Base-by-base conservation (phyloP, 2,329 filamentous ascomycete genomes). In the Colletotrichum orbiculare region DNA sequence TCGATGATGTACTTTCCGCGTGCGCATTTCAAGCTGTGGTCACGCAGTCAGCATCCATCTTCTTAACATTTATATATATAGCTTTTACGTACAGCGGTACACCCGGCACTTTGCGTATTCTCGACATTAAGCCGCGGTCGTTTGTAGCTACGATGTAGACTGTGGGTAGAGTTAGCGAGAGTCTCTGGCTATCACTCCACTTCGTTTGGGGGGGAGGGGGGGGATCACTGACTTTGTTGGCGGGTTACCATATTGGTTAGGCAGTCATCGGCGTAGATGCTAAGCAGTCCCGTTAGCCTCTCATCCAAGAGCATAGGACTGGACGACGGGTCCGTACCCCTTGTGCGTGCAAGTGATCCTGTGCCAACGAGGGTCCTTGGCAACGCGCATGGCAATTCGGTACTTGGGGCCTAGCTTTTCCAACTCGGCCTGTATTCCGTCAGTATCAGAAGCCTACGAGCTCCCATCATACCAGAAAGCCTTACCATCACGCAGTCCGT, bases 1-100 rank as follows among this genome's bases (percentile, higher is more conserved):
- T 98, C 96, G 73, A 99, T 96, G 52, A 95, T 90, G 78, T 97
- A 98, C 79, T 97, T 97, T 49, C 92, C 93, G 73, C 92, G 87
- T 6, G 91, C 92, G 35, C 96, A 93, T 73, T 89, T 93, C 83
- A 97, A 85, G 71, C 92, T 88, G 34, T 90, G 90, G 62, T 63
- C 12, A 69, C 69, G 70, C 84, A 60, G 87, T 85, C 2, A 85
- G 85, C 11, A 12, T 15, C n/a, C 39, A 42, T 35, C 25, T 15
- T 1, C 48, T 25, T 25, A 25, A 25, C 25, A 25, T 25, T 1
- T 17, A 25, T 25, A 25, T 25, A 3, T 25, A 25, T 25, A 25
- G 25, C 38, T 41, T 6, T 41, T 41, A 9, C 13, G 38, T 4
- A 13, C 38, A 9, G 3, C 5, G 64, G 59, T 2, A 60, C 54